phyloP scores from a whole-genome alignment of 768 basidiomycete species.

The Lentinula lateritia region DNA sequence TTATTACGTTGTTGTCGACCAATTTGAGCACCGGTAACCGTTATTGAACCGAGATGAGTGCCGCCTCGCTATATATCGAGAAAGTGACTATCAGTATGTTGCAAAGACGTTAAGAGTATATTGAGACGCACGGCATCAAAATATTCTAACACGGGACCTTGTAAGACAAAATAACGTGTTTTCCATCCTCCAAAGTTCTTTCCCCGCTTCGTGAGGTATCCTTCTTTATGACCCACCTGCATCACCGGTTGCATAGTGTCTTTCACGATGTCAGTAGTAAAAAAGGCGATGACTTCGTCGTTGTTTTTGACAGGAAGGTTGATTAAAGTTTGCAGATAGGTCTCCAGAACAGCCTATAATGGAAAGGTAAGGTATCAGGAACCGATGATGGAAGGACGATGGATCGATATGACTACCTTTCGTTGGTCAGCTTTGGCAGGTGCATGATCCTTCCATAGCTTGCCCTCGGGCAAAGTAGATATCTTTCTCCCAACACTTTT shows the following conservation, averaged over 20 bases:
- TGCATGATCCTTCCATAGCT: constrained; percentile 94
- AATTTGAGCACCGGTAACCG: constrained; percentile 90
- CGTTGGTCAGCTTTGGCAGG: constrained; percentile 95
- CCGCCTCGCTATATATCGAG: constrained; percentile 68
- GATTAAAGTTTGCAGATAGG: constrained; percentile 81
- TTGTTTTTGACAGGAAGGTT: constrained; percentile 81
- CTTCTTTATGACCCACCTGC: constrained; percentile 86
- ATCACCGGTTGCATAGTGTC: constrained; percentile 71
- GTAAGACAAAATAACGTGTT: constrained; percentile 89
- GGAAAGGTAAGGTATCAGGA: constrained; percentile 7
- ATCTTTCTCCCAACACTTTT: constrained; percentile 77
- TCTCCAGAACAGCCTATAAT: constrained; percentile 65
- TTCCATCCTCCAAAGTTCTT: constrained; percentile 99
- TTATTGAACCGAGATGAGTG: constrained; percentile 84
- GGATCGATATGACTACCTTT: constrained; percentile 50
- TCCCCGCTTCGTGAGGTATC: constrained; percentile 92
- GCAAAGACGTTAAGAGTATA: constrained; percentile 5
- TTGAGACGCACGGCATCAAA: constrained; percentile 80
- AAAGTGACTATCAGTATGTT: constrained; percentile 6
- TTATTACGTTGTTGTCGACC: constrained; percentile 82
- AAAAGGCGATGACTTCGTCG: constrained; percentile 85
- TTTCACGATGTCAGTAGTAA: constrained; percentile 84
- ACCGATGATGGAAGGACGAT: constrained; percentile 8
- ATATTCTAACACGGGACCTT: constrained; percentile 88
- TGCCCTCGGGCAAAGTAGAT: constrained; percentile 79